Conservation (phyloP, 306 rosid genomes). For the cucumber (Cucumis sativus) region Cucumber_9930_V3 NC_026660.2:15604001-15604500, state of each 20-base stretch:
- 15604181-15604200: neutral
- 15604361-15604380: constrained; percentile 65
- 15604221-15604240: constrained; percentile 8
- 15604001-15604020: no score
- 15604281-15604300: constrained; percentile 47
- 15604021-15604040: no score
- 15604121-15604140: constrained; percentile 51
- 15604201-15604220: neutral
- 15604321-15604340: neutral
- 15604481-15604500: neutral
- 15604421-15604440: constrained; percentile 79
- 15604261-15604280: constrained; percentile 74
- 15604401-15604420: constrained; percentile 71
- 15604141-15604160: constrained; percentile 55
- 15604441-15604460: neutral
- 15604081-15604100: neutral
- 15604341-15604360: constrained; percentile 40
- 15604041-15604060: no score
- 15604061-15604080: no score
- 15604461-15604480: neutral
- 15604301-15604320: neutral
- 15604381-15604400: constrained; percentile 72
- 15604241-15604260: constrained; percentile 83
- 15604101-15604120: constrained; percentile 53
- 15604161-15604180: neutral